These are phyloP conservation scores for Psilocybe cyanescens DNA, from an alignment of 768 basidiomycete species.

Conservation along the genomic window DNA sequence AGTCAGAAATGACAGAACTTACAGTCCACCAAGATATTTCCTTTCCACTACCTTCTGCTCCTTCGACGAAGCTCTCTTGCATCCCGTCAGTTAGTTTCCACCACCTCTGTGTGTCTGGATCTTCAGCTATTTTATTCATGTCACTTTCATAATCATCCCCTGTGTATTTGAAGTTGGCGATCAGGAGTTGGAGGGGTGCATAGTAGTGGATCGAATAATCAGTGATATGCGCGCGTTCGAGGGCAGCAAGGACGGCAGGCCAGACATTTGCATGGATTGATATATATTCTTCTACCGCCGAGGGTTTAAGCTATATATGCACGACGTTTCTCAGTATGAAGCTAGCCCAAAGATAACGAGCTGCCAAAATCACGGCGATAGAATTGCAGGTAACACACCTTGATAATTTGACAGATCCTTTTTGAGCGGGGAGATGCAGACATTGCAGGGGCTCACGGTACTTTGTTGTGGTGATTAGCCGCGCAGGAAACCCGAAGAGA, in stretches of 20 bases:
- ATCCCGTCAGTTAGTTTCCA: conserved; percentile 78
- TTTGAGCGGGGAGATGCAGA: conserved; percentile 30
- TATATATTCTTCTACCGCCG: conserved; percentile 53
- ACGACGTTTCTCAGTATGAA: background rate
- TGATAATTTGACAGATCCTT: conserved; percentile 76
- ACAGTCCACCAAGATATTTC: conserved; percentile 77
- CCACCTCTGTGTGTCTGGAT: conserved; percentile 75
- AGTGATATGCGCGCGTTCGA: conserved; percentile 62
- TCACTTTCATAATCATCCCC: conserved; percentile 68
- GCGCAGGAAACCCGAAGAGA: no score
- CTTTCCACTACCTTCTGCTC: conserved; percentile 69
- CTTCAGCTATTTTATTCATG: conserved; percentile 65
- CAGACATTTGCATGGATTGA: conserved; percentile 66
- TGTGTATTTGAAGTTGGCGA: conserved; percentile 80
- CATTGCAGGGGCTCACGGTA: background rate
- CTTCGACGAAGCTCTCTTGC: conserved; percentile 78
- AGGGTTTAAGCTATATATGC: conserved; percentile 53
- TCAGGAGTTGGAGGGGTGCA: conserved; percentile 63
- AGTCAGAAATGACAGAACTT: conserved; percentile 16
- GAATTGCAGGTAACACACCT: conserved; percentile 37
- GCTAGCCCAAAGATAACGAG: background rate
- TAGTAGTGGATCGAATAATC: conserved; percentile 83
- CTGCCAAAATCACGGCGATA: background rate
- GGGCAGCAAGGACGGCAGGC: conserved; percentile 68
- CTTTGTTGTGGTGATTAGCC: background rate